Evolutionary conservation across 805 yeast species (phyloP), one percentile per base, ranked within the genome.

Genomic region (Saturnispora ahearnii): DNA sequence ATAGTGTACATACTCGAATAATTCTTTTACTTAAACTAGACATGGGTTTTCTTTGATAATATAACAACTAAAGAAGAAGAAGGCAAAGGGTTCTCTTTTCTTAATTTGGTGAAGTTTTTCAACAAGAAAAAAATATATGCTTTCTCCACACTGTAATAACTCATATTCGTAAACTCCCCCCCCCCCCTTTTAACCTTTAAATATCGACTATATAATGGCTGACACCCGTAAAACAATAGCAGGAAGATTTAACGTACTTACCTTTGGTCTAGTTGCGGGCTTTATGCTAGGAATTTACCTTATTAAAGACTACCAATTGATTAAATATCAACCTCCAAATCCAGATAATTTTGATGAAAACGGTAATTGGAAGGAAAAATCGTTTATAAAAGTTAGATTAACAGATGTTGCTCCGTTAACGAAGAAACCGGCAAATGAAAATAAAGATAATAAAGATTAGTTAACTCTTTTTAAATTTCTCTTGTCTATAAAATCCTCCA

Each of bases 1-100:
- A 21, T 12, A 18, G 24, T n/a, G 11, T 4, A 64, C 82, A 51
- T 66, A 81, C 86, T 63, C 90, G 89, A 57, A 91, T 87, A 57
- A 91, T 91, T 72, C 99, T 80, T 70, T 88, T 91, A 41, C 97
- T 95, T 62, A 90, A 71, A 4, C 54, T 29, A 3, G 81, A 77
- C 81, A 77, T 77, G 3, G 1, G 6, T 28, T n/a, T 36, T 22
- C 24, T 36, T 36, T 22, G 11, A 36, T 10, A 9, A 18, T 36
- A 11, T 12, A 36, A 36, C 15, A 15, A 18, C 12, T n/a, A 22
- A 18, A 18, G 21, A 12, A 36, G 11, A n/a, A 18, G 21, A 10
- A 21, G 15, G 13, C 11, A 18, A 8, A 22, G 21, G 15, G 13
- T 36, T 8, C 40, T 10, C 10, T 36, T 36, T 15, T 18, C 12